Conservation (phyloP, 1,139 yeast species). For the Suhomyces wounanorum region DNA sequence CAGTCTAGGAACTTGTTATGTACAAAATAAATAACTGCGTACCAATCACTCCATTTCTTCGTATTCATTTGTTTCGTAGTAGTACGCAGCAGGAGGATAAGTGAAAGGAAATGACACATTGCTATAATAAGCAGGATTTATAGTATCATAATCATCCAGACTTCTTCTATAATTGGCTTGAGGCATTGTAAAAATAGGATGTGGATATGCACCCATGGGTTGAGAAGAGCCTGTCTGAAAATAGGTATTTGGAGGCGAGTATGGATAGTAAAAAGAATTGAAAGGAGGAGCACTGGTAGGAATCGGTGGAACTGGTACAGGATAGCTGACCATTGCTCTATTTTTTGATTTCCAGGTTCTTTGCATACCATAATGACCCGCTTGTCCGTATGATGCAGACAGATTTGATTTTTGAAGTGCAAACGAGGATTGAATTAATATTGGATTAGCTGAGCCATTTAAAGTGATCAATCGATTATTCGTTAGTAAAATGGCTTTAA, state of each 20-base stretch:
- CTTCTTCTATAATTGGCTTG: neutral
- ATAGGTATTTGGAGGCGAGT: constrained; percentile 3
- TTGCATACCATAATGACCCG: neutral
- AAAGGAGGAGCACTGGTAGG: constrained; percentile 10
- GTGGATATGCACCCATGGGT: constrained; percentile 5
- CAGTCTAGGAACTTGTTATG: neutral
- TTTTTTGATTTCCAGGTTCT: constrained; percentile 4
- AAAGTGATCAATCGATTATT: constrained; percentile 32
- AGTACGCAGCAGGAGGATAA: constrained; percentile 5
- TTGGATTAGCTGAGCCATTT: constrained; percentile 21
- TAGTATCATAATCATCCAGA: constrained; percentile 5
- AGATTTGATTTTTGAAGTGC: constrained; percentile 35
- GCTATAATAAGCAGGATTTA: neutral
- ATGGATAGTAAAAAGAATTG: constrained; percentile 8
- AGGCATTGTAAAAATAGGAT: constrained; percentile 2
- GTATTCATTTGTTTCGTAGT: constrained; percentile 7
- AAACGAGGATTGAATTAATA: constrained; percentile 42
- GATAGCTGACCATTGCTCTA: constrained; percentile 5
- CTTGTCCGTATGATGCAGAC: neutral
- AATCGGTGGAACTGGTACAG: constrained; percentile 12
- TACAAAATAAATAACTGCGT: neutral
- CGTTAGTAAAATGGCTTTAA: constrained; percentile 42
- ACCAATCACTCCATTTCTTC: constrained; percentile 1
- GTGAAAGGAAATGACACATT: constrained; percentile 3
- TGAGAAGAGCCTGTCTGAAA: constrained; percentile 2